Evolutionary conservation across 768 basidiomycete species (phyloP).

Genomic region (Naganishia friedmannii): DNA sequence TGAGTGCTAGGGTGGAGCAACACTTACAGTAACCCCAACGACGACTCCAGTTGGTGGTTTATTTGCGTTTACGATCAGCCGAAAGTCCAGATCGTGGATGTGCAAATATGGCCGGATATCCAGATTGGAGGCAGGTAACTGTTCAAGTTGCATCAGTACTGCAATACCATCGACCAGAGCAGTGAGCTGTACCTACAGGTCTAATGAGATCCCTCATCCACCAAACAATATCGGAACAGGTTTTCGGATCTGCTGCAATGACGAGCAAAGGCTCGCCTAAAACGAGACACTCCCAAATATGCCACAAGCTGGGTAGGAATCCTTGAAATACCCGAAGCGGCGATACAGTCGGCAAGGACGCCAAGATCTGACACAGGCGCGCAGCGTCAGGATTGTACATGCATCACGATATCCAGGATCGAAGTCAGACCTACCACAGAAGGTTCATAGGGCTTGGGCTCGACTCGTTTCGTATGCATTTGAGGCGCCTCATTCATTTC

Average conservation of each 20-base stretch:
- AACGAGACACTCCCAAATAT: conserved; percentile 84
- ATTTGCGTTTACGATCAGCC: conserved; percentile 71
- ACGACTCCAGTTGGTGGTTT: conserved; percentile 50
- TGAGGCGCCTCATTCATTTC: conserved; percentile 69
- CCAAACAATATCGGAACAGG: conserved; percentile 79
- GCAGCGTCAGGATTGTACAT: conserved; percentile 5
- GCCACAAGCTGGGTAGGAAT: conserved; percentile 54
- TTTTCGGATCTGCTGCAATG: conserved; percentile 73
- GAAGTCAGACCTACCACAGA: conserved; percentile 38
- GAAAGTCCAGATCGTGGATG: conserved; percentile 86
- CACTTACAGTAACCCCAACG: conserved; percentile 49
- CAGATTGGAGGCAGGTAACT: conserved; percentile 61
- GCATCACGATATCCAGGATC: conserved; percentile 52
- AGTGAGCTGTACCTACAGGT: conserved; percentile 58
- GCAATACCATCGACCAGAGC: neutral
- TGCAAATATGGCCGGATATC: conserved; percentile 94
- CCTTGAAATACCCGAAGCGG: conserved; percentile 50
- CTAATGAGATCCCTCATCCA: conserved; percentile 83
- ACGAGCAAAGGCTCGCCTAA: conserved; percentile 86
- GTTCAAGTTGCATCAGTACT: neutral
- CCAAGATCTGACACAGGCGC: conserved; percentile 42
- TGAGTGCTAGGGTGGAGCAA: neutral
- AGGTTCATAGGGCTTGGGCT: neutral
- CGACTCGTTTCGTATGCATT: conserved; percentile 47
- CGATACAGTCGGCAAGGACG: conserved; percentile 48